phyloP scores from a whole-genome alignment of 352 stramenopile species.

The Aphanomyces invadans region DNA sequence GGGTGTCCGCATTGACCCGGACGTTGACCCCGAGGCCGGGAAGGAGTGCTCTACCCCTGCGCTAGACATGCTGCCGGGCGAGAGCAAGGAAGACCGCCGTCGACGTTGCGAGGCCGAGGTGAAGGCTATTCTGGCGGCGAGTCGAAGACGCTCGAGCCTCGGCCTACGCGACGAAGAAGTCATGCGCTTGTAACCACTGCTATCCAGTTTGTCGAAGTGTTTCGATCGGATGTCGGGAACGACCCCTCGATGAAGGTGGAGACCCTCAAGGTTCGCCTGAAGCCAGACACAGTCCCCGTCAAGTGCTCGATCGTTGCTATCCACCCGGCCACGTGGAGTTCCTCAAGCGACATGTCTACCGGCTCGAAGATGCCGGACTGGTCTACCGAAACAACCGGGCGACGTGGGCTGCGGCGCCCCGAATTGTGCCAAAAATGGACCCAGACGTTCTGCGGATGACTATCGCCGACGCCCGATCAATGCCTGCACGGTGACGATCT shows the following conservation, averaged over 20 bases:
- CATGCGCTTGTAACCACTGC: neutral
- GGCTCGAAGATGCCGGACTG: constrained; percentile 18
- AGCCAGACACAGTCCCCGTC: constrained; percentile 21
- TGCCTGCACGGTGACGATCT: constrained; percentile 26
- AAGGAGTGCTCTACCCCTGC: neutral
- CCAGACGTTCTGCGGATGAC: constrained; percentile 25
- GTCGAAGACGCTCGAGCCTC: neutral
- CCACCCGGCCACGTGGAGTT: constrained; percentile 21
- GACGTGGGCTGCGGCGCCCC: constrained; percentile 23
- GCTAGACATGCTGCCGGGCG: neutral
- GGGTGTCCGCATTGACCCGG: too few relatives aligned
- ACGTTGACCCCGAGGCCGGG: too few relatives aligned
- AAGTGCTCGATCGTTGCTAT: constrained; percentile 22
- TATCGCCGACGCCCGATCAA: constrained; percentile 29
- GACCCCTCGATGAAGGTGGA: constrained; percentile 26
- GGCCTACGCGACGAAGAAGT: neutral
- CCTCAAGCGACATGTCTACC: constrained; percentile 14
- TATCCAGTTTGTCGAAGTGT: constrained; percentile 16
- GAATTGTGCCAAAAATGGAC: constrained; percentile 28
- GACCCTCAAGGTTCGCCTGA: constrained; percentile 26
- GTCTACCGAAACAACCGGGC: constrained; percentile 22
- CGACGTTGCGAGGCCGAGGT: neutral
- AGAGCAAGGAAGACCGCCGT: neutral
- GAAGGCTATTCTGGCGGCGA: neutral
- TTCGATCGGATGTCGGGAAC: constrained; percentile 16